Evolutionary conservation across 352 stramenopile genomes (phyloP), one percentile per base, ranked within the genome.

Genomic region (Pythium biforme): DNA sequence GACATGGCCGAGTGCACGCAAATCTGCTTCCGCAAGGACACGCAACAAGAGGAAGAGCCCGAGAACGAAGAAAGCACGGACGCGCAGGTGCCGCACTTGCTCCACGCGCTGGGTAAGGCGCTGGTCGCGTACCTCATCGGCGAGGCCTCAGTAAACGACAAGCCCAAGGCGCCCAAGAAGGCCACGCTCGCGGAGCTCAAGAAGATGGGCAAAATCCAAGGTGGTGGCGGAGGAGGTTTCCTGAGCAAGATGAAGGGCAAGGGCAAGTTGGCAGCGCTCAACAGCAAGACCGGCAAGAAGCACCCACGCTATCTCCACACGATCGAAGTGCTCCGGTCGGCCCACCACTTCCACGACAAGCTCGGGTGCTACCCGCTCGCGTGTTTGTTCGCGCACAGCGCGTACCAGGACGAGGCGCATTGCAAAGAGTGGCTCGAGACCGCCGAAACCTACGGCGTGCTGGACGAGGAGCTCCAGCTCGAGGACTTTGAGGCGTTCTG

Each of bases 331-430:
- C 66, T 94, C 12, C 77, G 76, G 0, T 77, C 75, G 12, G 83
- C 85, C 5, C 85, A 94, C 61, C 83, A 92, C 55, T 88, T 92
- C 34, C 83, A 94, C 64, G 85, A 94, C 70, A 86, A 89, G 62
- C 76, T 94, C 19, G 85, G 85, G 0, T 83, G 81, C 52, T 94
- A 94, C 60, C 77, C 81, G 43, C 70, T 94, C 10, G 81, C 85
- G 9, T 80, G 70, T 59, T 59, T 92, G 48, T 92, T 88, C 58
- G 85, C 85, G 5, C 66, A 67, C 1, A 56, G 75, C 1, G 57
- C 61, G 19, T 89, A 87, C 54, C 58, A 76, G 67, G 73, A 94
- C 62, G 79, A 92, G 62, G 61, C 88, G 73, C 75, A 90, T 59
- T 92, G 81, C 47, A 74, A 77, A 4, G 76, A 69, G 23, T 94